phyloP scores from a whole-genome alignment of 78 protist species.

The Dictyostelium purpureum region DNA sequence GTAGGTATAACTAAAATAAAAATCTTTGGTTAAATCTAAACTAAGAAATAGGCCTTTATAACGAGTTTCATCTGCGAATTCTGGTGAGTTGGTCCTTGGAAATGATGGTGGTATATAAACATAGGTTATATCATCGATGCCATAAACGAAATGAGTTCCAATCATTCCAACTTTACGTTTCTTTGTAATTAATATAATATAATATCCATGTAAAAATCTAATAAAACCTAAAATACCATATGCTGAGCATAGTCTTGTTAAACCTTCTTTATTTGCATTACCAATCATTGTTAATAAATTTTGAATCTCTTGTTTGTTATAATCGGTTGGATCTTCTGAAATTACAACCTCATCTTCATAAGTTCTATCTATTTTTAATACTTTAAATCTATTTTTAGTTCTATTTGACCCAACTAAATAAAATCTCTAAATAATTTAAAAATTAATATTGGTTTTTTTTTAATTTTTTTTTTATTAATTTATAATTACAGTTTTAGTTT shows the following conservation, averaged over 20 bases:
- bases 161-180: slow-evolving; percentile 87
- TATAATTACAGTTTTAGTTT: slow-evolving; percentile 53
- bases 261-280: slow-evolving; percentile 67
- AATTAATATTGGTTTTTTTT: no score
- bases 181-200: slow-evolving; percentile 89
- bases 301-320: slow-evolving; percentile 71
- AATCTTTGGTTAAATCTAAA: slow-evolving; percentile 90
- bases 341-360: slow-evolving; percentile 48
- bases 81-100: slow-evolving; percentile 44
- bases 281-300: slow-evolving; percentile 75
- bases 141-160: slow-evolving; percentile 88
- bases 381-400: slow-evolving; percentile 24
- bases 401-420: slow-evolving; percentile 87
- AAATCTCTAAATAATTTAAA: slow-evolving; percentile 78
- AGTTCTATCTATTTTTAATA: slow-evolving; percentile 86
- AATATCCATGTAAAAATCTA: slow-evolving; percentile 91
- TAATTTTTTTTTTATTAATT: not conserved
- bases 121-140: slow-evolving; percentile 78
- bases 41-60: slow-evolving; percentile 77
- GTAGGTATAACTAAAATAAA: slow-evolving; percentile 93
- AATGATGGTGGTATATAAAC: slow-evolving; percentile 60
- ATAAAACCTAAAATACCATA: slow-evolving; percentile 88
- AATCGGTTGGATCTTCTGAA: slow-evolving; percentile 79
- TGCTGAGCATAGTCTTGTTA: slow-evolving; percentile 43
- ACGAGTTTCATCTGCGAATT: slow-evolving; percentile 63